Conservation (phyloP, 1,284 basidiomycete species). For the Ganoderma lucidum region DNA sequence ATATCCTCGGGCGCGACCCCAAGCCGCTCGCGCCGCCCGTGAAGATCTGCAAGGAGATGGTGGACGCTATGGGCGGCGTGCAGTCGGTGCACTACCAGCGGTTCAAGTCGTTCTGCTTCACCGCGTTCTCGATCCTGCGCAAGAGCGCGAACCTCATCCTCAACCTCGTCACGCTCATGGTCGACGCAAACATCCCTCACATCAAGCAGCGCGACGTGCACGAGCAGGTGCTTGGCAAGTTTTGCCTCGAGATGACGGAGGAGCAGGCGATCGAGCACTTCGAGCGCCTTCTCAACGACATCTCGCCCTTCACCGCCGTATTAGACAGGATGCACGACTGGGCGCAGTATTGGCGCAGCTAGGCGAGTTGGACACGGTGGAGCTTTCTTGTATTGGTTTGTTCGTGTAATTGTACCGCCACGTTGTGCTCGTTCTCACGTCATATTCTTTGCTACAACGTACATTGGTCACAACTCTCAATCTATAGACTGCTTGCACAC, state of each 20-base stretch:
- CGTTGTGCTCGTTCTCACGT: background rate
- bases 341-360: conserved; percentile 86
- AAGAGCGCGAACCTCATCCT: conserved; percentile 99
- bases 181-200: conserved; percentile 97
- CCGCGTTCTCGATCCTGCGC: conserved; percentile 93
- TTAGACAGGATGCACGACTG: conserved; percentile 92
- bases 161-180: conserved; percentile 97
- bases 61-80: conserved; percentile 98
- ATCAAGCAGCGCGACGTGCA: conserved; percentile 92
- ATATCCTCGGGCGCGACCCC: conserved; percentile 97
- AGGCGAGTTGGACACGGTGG: conserved; percentile 4
- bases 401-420: background rate
- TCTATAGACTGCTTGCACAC: conserved; percentile 11
- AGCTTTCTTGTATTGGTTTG: background rate
- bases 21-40: conserved; percentile 98
- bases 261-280: conserved; percentile 98
- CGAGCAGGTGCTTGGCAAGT: conserved; percentile 95
- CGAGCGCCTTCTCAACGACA: conserved; percentile 93
- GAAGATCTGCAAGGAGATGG: conserved; percentile 99
- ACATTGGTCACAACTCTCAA: background rate
- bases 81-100: conserved; percentile 91
- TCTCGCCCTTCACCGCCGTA: conserved; percentile 92
- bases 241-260: conserved; percentile 91
- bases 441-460: background rate
- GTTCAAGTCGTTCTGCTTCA: conserved; percentile 97